Conservation (phyloP, 2,329 filamentous ascomycete genomes). For the Pestalotiopsis sp. region DNA sequence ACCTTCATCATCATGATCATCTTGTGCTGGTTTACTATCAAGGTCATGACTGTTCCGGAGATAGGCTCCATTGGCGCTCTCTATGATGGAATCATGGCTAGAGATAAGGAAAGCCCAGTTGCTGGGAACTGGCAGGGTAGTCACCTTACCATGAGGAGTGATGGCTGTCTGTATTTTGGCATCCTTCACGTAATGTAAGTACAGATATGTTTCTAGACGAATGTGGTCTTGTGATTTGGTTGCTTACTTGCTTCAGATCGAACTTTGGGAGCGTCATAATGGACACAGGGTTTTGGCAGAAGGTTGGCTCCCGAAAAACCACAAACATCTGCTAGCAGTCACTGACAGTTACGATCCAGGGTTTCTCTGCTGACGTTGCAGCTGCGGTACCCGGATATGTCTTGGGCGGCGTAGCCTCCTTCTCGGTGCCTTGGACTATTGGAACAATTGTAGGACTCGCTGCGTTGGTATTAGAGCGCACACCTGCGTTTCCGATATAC, state of each 20-base stretch:
- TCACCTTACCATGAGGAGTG: constrained; percentile 54
- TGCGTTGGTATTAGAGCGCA: constrained; percentile 45
- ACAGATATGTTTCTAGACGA: too few species aligned
- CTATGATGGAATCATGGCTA: constrained; percentile 51
- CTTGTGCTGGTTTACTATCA: constrained; percentile 49
- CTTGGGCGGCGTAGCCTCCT: constrained; percentile 55
- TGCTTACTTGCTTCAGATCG: neutral
- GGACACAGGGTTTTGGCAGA: constrained; percentile 56
- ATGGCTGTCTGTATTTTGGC: constrained; percentile 15
- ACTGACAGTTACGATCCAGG: neutral
- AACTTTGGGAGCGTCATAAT: constrained; percentile 58
- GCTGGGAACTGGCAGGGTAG: constrained; percentile 55
- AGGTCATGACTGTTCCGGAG: constrained; percentile 47
- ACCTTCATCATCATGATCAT: constrained; percentile 57
- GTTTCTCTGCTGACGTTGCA: constrained; percentile 44
- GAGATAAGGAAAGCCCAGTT: constrained; percentile 46
- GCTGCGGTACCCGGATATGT: constrained; percentile 54
- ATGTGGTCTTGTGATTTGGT: neutral
- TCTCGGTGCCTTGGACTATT: constrained; percentile 55
- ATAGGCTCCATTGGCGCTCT: constrained; percentile 50
- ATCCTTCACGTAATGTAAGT: constrained; percentile 13
- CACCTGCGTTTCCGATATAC: constrained; percentile 54
- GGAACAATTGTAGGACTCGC: constrained; percentile 53
- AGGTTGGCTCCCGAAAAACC: constrained; percentile 37
- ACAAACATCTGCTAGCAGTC: neutral